Conservation (phyloP, 768 basidiomycete species). For the Trametes cubensis region DNA sequence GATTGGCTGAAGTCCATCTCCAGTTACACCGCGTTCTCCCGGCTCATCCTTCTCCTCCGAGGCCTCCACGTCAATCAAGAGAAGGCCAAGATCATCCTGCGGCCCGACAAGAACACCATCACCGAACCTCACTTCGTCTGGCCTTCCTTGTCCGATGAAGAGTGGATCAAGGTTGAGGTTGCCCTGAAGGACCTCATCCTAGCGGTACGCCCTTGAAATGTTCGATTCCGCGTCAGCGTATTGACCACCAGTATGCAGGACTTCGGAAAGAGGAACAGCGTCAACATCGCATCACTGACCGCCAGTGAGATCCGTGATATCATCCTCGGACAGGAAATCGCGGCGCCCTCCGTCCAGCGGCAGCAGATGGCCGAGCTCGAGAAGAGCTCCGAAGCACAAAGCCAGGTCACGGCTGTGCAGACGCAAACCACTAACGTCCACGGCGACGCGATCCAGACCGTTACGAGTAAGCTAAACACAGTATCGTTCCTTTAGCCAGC, state of each 20-base stretch:
- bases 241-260: slow-evolving; percentile 51
- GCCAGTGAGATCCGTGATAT: slow-evolving; percentile 97
- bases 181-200: slow-evolving; percentile 97
- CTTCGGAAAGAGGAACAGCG: slow-evolving; percentile 98
- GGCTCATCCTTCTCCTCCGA: slow-evolving; percentile 94
- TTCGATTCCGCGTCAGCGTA: slow-evolving; percentile 9
- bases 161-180: slow-evolving; percentile 99
- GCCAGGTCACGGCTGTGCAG: slow-evolving; percentile 94
- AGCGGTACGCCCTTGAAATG: slow-evolving; percentile 51
- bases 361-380: slow-evolving; percentile 99
- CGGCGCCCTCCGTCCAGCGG: slow-evolving; percentile 91
- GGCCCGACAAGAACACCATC: slow-evolving; percentile 95
- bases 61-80: slow-evolving; percentile 99
- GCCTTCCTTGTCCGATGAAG: slow-evolving; percentile 90
- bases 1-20: slow-evolving; percentile 99
- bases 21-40: slow-evolving; percentile 98
- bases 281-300: slow-evolving; percentile 97
- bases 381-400: slow-evolving; percentile 92
- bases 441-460: slow-evolving; percentile 93
- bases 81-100: slow-evolving; percentile 97
- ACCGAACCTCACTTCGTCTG: slow-evolving; percentile 98
- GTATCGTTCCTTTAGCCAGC: neutral
- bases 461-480: slow-evolving; percentile 68
- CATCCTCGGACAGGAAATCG: slow-evolving; percentile 98
- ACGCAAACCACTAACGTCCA: slow-evolving; percentile 98